Conservation (phyloP, 495 filamentous ascomycete species). For the Tuber borchii region DNA sequence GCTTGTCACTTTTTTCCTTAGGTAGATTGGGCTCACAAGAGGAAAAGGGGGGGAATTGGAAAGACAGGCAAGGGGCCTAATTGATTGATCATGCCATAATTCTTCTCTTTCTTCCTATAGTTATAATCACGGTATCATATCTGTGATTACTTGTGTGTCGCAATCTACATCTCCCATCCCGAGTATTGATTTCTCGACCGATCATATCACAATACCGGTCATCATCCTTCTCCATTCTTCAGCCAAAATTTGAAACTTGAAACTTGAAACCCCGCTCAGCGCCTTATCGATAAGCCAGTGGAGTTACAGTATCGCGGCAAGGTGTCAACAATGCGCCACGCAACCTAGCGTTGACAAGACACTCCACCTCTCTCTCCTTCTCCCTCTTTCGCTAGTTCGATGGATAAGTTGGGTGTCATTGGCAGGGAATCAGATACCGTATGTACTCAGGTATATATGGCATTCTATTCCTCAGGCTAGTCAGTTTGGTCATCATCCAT, state of each 20-base stretch:
- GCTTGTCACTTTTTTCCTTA: conserved; percentile 10
- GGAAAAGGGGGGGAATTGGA: neutral
- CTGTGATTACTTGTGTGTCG: neutral
- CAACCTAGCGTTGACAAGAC: neutral
- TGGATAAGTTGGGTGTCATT: neutral
- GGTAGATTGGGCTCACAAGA: neutral
- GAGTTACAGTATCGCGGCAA: neutral
- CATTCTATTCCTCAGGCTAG: conserved; percentile 11
- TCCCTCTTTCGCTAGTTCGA: neutral
- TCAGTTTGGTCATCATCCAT: conserved; percentile 6
- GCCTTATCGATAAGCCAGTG: neutral
- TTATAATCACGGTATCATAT: neutral
- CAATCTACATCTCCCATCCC: neutral
- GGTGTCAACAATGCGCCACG: neutral
- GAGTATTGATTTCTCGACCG: neutral
- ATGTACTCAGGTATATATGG: neutral
- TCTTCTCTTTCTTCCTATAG: neutral
- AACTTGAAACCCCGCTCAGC: neutral
- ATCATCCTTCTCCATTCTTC: neutral
- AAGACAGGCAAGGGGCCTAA: neutral
- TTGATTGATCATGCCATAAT: neutral
- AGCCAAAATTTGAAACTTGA: neutral
- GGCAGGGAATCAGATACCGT: neutral
- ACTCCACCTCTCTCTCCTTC: neutral
- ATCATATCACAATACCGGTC: neutral